Evolutionary conservation across 768 basidiomycete genomes (phyloP).

Genomic region (Ramaria sp.): DNA sequence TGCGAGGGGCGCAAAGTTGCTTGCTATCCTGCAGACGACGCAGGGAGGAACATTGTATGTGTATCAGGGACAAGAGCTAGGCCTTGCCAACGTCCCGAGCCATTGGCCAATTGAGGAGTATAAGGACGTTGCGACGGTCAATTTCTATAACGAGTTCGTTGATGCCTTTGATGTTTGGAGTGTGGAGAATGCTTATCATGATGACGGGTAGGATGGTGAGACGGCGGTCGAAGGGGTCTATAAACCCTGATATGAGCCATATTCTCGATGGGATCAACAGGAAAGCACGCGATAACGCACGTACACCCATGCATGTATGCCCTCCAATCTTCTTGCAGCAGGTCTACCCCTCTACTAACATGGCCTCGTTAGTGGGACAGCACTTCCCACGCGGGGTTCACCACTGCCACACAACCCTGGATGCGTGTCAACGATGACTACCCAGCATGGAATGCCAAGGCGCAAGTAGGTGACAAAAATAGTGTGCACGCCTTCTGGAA

Average conservation of each 20-base stretch:
- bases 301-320: constrained; percentile 57
- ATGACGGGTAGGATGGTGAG: constrained; percentile 25
- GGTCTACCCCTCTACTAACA: neutral
- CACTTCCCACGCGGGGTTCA: constrained; percentile 50
- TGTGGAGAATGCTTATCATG: neutral
- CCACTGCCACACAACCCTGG: constrained; percentile 45
- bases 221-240: constrained; percentile 23
- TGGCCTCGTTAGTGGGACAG: constrained; percentile 40
- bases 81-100: constrained; percentile 49
- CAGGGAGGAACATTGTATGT: constrained; percentile 61
- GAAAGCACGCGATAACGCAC: constrained; percentile 63
- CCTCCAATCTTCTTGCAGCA: neutral
- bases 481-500: constrained; percentile 58
- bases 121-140: constrained; percentile 54
- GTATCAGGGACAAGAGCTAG: constrained; percentile 70
- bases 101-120: constrained; percentile 65
- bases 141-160: constrained; percentile 45
- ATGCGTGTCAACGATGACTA: constrained; percentile 69
- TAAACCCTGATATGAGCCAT: constrained; percentile 48
- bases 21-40: constrained; percentile 49
- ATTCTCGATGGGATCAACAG: constrained; percentile 43
- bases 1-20: constrained; percentile 47
- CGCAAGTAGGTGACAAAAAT: constrained; percentile 34
- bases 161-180: neutral
- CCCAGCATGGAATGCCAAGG: constrained; percentile 42